Conservation (phyloP, 164 flowering plant genomes). For the Warburgia ugandensis region DNA sequence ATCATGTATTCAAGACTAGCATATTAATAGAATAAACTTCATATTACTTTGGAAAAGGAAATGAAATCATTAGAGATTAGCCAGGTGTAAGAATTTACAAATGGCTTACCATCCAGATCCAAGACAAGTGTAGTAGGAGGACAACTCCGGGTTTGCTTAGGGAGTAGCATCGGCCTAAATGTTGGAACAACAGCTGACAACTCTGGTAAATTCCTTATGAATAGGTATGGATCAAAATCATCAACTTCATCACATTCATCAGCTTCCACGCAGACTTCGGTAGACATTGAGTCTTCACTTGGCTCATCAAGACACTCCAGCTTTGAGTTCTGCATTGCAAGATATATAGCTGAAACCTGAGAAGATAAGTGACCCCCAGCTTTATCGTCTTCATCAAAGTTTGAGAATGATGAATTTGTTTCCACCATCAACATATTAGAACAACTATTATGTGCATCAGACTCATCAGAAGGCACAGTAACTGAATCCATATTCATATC, state of each 20-base stretch:
- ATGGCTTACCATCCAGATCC: constrained; percentile 87
- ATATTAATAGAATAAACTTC: no score
- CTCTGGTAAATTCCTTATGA: constrained; percentile 83
- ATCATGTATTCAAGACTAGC: no score
- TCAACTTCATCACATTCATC: constrained; percentile 70
- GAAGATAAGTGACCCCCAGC: constrained; percentile 40
- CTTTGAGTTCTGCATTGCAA: constrained; percentile 78
- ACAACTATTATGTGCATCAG: constrained; percentile 10
- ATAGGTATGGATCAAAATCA: constrained; percentile 90
- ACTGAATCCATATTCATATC: constrained; percentile 22
- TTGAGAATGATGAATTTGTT: constrained; percentile 15
- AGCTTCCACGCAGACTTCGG: constrained; percentile 45
- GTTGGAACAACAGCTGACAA: constrained; percentile 79
- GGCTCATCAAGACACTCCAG: constrained; percentile 79
- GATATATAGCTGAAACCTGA: constrained; percentile 82
- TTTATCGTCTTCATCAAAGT: constrained; percentile 23
- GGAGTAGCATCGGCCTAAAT: constrained; percentile 72
- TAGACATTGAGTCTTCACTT: constrained; percentile 46
- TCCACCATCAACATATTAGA: constrained; percentile 16
- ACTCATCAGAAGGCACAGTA: constrained; percentile 11
- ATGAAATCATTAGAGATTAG: no score
- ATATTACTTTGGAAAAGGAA: no score
- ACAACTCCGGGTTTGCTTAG: constrained; percentile 95
- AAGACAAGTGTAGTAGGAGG: constrained; percentile 87
- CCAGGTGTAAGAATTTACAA: neutral